Evolutionary conservation across 208 protist species (phyloP).

Genomic region (Trypanosoma rangeli): DNA sequence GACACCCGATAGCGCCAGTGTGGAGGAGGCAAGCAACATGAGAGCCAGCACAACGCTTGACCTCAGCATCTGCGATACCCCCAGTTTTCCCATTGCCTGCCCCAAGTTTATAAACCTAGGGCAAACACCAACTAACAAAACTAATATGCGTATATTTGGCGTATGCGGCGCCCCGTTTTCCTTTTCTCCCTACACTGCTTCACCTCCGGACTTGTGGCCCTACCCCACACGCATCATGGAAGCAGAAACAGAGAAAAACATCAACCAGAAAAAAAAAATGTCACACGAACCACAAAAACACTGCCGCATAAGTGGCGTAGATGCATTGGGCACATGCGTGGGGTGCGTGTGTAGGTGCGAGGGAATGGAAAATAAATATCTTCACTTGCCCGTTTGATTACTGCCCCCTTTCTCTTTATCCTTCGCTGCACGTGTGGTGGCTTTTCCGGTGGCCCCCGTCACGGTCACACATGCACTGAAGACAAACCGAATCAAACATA

Average conservation of each 20-base stretch:
- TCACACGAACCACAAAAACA: no score
- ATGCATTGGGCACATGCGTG: no score
- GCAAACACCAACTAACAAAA: background rate
- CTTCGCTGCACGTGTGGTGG: background rate
- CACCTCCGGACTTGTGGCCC: background rate
- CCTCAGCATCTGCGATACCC: background rate
- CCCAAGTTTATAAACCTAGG: background rate
- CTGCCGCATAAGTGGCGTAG: background rate
- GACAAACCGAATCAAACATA: background rate
- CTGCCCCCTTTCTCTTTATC: background rate
- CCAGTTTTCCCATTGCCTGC: background rate
- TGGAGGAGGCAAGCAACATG: background rate
- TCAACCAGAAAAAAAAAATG: background rate
- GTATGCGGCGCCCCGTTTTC: no score
- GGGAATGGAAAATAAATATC: no score
- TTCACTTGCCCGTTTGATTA: no score
- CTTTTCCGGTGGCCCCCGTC: background rate
- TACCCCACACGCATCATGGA: background rate
- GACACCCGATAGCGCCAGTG: background rate
- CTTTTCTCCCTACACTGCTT: background rate
- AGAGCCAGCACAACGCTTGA: background rate
- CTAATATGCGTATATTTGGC: no score
- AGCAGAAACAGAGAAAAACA: background rate
- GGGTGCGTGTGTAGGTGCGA: background rate
- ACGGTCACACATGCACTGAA: background rate